Conservation (phyloP, 139 green algal species). For the Volvox africanus region DNA sequence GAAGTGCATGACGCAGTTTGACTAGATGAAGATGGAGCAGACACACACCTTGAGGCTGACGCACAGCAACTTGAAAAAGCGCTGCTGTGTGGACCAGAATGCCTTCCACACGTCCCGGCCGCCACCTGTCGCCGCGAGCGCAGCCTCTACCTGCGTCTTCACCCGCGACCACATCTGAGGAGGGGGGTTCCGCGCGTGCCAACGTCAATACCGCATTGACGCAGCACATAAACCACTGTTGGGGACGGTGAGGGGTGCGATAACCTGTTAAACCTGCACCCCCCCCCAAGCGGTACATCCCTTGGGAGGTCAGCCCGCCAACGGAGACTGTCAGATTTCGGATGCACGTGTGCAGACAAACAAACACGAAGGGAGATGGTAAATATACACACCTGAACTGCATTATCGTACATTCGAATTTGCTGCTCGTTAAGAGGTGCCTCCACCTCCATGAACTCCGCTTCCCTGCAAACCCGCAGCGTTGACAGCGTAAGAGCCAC, state of each 20-base stretch:
- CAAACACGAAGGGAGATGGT: neutral
- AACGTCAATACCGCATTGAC: too few species aligned
- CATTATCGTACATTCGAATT: constrained; percentile 79
- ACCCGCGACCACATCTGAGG: constrained; percentile 59
- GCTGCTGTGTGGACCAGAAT: constrained; percentile 87
- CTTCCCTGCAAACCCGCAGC: constrained; percentile 57
- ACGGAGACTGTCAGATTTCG: too few species aligned
- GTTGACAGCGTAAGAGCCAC: too few species aligned
- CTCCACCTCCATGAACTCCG: constrained; percentile 86
- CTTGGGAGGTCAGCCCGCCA: too few species aligned
- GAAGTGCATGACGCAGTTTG: too few species aligned
- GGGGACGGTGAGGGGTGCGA: too few species aligned
- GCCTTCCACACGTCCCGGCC: constrained; percentile 72
- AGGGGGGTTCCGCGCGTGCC: neutral
- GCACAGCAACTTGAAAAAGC: constrained; percentile 96
- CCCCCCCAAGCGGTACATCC: too few species aligned
- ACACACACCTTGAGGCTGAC: constrained; percentile 88
- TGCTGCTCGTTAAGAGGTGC: constrained; percentile 69
- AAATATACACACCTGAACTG: constrained; percentile 61
- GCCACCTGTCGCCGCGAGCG: constrained; percentile 57
- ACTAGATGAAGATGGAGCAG: too few species aligned
- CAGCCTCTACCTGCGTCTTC: constrained; percentile 56
- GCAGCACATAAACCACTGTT: too few species aligned
- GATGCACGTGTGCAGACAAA: neutral
- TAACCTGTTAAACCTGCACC: too few species aligned